phyloP scores from a whole-genome alignment of 495 filamentous ascomycete species.

The Annulohypoxylon moriforme region DNA sequence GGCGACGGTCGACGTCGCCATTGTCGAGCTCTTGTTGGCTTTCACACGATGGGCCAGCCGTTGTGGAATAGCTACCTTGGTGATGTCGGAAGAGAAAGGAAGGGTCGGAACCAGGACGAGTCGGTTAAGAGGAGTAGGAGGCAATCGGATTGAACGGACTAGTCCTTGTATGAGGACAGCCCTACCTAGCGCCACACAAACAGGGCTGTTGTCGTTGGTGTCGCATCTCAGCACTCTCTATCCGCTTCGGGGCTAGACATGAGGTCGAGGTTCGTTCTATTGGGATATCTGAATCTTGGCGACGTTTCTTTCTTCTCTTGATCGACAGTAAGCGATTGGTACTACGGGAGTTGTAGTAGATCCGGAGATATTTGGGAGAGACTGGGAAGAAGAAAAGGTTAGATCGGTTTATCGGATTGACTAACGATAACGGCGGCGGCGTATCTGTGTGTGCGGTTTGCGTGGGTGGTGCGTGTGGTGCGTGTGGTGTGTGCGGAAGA shows the following conservation, averaged over 20 bases:
- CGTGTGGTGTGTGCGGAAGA: background rate
- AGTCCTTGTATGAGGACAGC: slow-evolving; percentile 32
- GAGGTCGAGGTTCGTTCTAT: slow-evolving; percentile 19
- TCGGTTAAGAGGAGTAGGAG: slow-evolving; percentile 13
- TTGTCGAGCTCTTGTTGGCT: slow-evolving; percentile 42
- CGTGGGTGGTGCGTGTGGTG: background rate
- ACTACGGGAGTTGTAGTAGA: slow-evolving; percentile 15
- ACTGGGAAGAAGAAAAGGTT: background rate
- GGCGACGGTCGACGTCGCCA: slow-evolving; percentile 58
- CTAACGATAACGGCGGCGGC: background rate
- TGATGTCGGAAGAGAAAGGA: slow-evolving; percentile 22
- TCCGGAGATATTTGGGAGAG: slow-evolving; percentile 21
- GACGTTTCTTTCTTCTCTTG: slow-evolving; percentile 40
- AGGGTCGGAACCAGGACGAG: slow-evolving; percentile 22
- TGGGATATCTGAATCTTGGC: slow-evolving; percentile 26
- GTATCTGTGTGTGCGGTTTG: background rate
- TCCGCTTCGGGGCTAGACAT: slow-evolving; percentile 16
- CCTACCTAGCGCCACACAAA: slow-evolving; percentile 36
- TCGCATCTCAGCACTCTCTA: slow-evolving; percentile 45
- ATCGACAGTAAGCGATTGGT: slow-evolving; percentile 43
- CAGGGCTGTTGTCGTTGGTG: slow-evolving; percentile 42
- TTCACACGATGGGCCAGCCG: slow-evolving; percentile 43
- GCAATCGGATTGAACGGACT: slow-evolving; percentile 20
- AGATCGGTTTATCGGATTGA: slow-evolving; percentile 7
- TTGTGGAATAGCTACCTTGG: slow-evolving; percentile 33